Percentiles rank a stretch among this genome's conserved stretches.
phyloP scores from a whole-genome alignment of 1,139 yeast species.

The Geotrichum reessii region DNA sequence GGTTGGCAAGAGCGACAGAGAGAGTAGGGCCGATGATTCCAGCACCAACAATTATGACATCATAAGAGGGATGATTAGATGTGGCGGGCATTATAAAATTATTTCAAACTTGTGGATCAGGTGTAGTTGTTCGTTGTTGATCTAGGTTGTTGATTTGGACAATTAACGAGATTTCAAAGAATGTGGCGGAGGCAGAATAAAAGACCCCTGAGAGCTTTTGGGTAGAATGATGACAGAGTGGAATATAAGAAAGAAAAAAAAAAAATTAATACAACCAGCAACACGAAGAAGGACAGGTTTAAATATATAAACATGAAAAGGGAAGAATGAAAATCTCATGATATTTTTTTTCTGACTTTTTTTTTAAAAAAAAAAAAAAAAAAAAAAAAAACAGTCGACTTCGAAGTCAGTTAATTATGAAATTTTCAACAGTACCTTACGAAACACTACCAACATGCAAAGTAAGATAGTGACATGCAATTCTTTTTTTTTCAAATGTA shows the following conservation, averaged over 20 bases:
- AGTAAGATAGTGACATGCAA: no score
- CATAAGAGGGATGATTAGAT: slow-evolving; percentile 35
- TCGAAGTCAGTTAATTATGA: no score
- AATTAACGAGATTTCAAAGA: no score
- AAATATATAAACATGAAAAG: background rate
- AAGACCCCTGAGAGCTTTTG: background rate
- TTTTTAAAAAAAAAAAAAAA: background rate
- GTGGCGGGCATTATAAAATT: background rate
- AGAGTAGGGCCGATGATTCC: slow-evolving; percentile 95
- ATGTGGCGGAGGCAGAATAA: no score
- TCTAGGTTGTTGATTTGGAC: background rate
- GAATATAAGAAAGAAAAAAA: background rate
- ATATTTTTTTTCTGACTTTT: background rate
- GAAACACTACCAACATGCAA: no score
- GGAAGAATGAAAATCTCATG: background rate
- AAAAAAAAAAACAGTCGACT: background rate
- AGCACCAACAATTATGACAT: slow-evolving; percentile 78
- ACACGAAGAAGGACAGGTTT: background rate
- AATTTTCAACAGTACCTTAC: no score
- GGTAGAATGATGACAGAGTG: background rate
- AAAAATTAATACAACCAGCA: background rate
- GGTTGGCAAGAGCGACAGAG: slow-evolving; percentile 85
- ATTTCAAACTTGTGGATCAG: background rate
- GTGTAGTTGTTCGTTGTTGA: background rate
- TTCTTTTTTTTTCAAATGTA: no score